Base-by-base conservation (phyloP, 164 flowering plant species). In the Echeveria elegans region DNA sequence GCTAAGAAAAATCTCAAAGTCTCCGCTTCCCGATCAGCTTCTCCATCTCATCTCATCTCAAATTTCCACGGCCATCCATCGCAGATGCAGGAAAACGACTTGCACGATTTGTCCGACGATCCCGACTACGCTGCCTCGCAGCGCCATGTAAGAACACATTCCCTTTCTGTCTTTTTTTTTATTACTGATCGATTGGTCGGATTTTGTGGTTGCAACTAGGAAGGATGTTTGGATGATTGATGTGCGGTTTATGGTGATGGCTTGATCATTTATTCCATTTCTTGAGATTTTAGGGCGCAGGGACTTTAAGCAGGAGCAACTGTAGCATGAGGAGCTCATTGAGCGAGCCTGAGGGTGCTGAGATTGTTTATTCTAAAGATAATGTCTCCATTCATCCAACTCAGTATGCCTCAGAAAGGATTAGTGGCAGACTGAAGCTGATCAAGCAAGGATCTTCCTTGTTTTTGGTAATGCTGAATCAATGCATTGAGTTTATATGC, bases 351-450 rank as follows among this genome's bases (percentile, higher is more conserved):
- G 91, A 84, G 14, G 89, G 87, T 12, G 81, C 86, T 1, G 96
- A 95, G 76, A 43, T 95, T 5, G 85, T 92, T 56, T 95, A 78
- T 70, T 34, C 72, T 72, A 95, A 87, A 81, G 97, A 95, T 56
- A 88, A 95, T 78, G 99, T 95, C 56, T 69, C 99, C 1, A 88
- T 95, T 81, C 99, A 95, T 75, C 99, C 99, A 1, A 84, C 96
- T 26, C 99, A 92, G 79, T 87, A 78, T 68, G 89, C 96, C 5
- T 83, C 96, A 7, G 96, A 94, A 77, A 78, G 96, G 76, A 95
- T 95, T 28, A 88, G 97, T 64, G 99, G 99, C 15, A 77, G 97
- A 36, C 75, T 95, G 76, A 86, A 82, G 81, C 76, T 95, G 40
- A 85, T 86, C 48, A 92, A 92, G 79, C 92, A 86, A 80, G 92